Conservation (phyloP, 1,139 yeast genomes). For the Pichia sp. region DNA sequence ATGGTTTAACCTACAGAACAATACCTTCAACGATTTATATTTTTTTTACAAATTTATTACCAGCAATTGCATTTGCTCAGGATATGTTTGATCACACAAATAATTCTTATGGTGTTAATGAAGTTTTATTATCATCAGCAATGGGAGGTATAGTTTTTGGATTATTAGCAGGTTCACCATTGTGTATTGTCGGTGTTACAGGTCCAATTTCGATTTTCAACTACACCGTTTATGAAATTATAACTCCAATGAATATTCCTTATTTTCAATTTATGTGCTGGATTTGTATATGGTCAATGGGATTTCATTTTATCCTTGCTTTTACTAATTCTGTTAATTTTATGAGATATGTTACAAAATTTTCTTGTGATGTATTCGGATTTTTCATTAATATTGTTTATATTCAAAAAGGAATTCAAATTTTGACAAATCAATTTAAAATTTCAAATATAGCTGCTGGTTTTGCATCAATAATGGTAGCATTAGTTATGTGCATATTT, state of each 20-base stretch:
- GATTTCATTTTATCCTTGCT: conserved; percentile 70
- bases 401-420: conserved; percentile 84
- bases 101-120: conserved; percentile 86
- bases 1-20: conserved; percentile 82
- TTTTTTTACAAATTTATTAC: conserved; percentile 82
- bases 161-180: conserved; percentile 77
- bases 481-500: conserved; percentile 64
- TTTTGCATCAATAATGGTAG: conserved; percentile 67
- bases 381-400: conserved; percentile 86
- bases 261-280: conserved; percentile 94
- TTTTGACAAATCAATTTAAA: conserved; percentile 63
- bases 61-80: conserved; percentile 95
- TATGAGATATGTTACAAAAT: conserved; percentile 67
- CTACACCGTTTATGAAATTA: conserved; percentile 80
- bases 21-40: conserved; percentile 78
- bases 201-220: conserved; percentile 91
- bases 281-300: conserved; percentile 89
- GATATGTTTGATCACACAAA: conserved; percentile 91
- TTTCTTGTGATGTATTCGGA: conserved; percentile 92
- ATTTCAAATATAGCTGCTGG: conserved; percentile 45
- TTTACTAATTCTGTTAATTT: conserved; percentile 62
- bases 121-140: conserved; percentile 75
- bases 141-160: conserved; percentile 90
- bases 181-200: conserved; percentile 96
- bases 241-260: conserved; percentile 51